Percentiles rank a stretch among this genome's conserved stretches.
phyloP scores from a whole-genome alignment of 805 yeast species.

The Suhomyces sp. region DNA sequence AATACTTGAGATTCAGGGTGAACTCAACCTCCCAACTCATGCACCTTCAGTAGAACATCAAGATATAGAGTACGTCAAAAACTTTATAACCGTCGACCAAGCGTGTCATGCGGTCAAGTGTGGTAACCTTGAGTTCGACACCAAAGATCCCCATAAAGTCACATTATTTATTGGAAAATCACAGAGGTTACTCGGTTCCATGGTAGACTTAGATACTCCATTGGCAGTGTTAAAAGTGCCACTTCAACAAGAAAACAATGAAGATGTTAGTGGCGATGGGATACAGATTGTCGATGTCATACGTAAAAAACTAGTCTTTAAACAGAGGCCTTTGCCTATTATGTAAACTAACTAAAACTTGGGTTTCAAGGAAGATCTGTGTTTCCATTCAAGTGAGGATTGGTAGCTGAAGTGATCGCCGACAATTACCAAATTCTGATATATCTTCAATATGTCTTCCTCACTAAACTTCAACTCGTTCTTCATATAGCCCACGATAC shows the following conservation, averaged over 20 bases:
- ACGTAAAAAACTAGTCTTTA: conserved; percentile 56
- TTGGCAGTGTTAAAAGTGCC: conserved; percentile 57
- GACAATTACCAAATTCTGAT: conserved; percentile 22
- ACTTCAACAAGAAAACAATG: conserved; percentile 10
- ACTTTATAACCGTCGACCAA: conserved; percentile 33
- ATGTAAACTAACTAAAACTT: conserved; percentile 44
- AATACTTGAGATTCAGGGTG: conserved; percentile 73
- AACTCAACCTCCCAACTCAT: conserved; percentile 45
- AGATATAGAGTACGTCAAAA: conserved; percentile 27
- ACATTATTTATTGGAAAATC: conserved; percentile 64
- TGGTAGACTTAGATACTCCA: conserved; percentile 61
- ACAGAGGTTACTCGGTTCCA: conserved; percentile 62
- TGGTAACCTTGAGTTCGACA: conserved; percentile 49
- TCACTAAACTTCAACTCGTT: conserved; percentile 42
- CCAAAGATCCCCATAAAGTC: conserved; percentile 39
- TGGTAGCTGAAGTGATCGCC: conserved; percentile 8
- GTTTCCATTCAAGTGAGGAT: conserved; percentile 5
- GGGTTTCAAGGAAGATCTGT: conserved; percentile 3
- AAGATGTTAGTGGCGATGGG: conserved; percentile 10
- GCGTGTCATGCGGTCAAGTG: conserved; percentile 47
- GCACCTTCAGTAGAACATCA: conserved; percentile 35
- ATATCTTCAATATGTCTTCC: conserved; percentile 39
- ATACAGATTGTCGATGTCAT: conserved; percentile 61
- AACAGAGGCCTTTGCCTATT: conserved; percentile 70
- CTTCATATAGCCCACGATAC: conserved; percentile 47